These are phyloP conservation scores for Cercospora sesami DNA, from an alignment of 2,329 filamentous ascomycete species.

Conservation along the genomic window DNA sequence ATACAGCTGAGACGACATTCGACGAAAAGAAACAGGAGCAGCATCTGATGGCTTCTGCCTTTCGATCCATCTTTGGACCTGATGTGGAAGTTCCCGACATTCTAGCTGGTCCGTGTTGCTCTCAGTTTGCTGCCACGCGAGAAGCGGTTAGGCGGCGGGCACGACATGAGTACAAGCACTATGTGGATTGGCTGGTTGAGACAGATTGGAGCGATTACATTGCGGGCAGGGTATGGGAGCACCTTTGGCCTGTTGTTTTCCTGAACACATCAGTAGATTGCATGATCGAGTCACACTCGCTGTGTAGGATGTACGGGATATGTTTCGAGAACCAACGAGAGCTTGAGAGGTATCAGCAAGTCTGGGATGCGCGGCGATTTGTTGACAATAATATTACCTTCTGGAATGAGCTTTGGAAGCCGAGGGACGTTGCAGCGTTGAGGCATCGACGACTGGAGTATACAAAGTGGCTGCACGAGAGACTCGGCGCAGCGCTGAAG, in stretches of 20 bases:
- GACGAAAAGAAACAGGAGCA: conserved; percentile 26
- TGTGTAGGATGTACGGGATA: conserved; percentile 27
- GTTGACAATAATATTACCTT: conserved; percentile 20
- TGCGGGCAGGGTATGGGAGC: conserved; percentile 28
- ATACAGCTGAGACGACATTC: conserved; percentile 20
- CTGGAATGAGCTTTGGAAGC: conserved; percentile 21
- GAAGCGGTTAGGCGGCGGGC: conserved; percentile 18
- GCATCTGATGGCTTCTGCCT: conserved; percentile 23
- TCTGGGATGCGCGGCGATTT: conserved; percentile 25
- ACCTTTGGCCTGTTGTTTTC: conserved; percentile 30
- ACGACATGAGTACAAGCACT: conserved; percentile 22
- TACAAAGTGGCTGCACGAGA: conserved; percentile 16
- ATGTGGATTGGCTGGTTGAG: conserved; percentile 18
- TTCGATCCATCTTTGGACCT: conserved; percentile 24
- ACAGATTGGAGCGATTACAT: conserved; percentile 22
- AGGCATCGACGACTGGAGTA: conserved; percentile 9
- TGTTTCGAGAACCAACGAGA: conserved; percentile 20
- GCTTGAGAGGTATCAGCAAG: conserved; percentile 21
- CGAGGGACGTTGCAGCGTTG: conserved; percentile 6
- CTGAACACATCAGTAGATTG: conserved; percentile 22
- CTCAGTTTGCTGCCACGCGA: conserved; percentile 27
- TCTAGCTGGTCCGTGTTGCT: conserved; percentile 29
- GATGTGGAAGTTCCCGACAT: conserved; percentile 22
- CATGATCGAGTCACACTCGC: conserved; percentile 11
- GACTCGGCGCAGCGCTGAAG: conserved; percentile 4